Base-by-base conservation (phyloP, 169 alveolate genomes). In the Plasmodium coatneyi region DNA sequence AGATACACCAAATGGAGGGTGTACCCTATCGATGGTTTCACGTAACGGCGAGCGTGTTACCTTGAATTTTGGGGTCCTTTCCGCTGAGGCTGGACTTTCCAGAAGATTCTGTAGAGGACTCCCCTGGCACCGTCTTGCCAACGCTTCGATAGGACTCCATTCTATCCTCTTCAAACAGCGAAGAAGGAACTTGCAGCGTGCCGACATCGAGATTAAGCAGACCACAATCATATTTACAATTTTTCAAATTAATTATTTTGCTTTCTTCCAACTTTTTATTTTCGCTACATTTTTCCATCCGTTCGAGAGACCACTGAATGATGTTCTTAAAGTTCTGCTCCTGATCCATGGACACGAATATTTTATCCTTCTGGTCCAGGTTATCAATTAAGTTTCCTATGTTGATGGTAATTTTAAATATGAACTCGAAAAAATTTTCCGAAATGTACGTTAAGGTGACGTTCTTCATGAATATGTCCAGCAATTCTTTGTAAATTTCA, bases 401-500 rank as follows among this genome's bases (percentile, higher is more conserved):
- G 60, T 91, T 91, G n/a, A 91, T 82, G 14, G 95, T 30, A 30
- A 71, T 91, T 91, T 91, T 91, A 91, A 91, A 91, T 49, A 91
- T 70, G 66, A 91, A 91, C 14, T 91, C 95, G 82, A 91, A 91
- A 81, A 91, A 71, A 32, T 14, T 56, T 71, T 91, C 82, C 25
- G 95, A 82, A 80, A 82, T 43, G 76, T 82, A 66, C 22, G 84
- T 81, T 70, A 91, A 25, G 12, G 92, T 81, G 36, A 91, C 92
- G 60, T 91, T 80, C 56, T 49, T 81, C 83, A 91, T 80, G 83
- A 81, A 91, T 80, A 91, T 81, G 66, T 80, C 95, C 3, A 91
- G 39, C 74, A 91, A 22, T 70, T 91, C 95, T 80, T 91, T 56
- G 76, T 81, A 91, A 28, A 91, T 91, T 91, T 91, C 95, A 70